A percentile compares a stretch with the other conserved stretches of the same genome.
phyloP scores from a whole-genome alignment of 2,329 filamentous ascomycete genomes.

The Botrytis byssoidea region DNA sequence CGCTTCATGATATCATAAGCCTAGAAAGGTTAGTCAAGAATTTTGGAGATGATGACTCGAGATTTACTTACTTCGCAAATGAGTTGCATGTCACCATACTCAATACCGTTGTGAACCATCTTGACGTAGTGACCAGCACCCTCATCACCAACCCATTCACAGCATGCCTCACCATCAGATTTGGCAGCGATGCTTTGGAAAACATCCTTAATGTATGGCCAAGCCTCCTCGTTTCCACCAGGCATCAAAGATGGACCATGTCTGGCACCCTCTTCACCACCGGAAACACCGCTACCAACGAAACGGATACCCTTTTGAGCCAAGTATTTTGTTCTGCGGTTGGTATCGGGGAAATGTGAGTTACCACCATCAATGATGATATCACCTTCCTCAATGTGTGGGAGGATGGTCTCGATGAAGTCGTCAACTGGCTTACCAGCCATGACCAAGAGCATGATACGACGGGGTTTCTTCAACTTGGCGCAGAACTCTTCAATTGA shows the following conservation, averaged over 20 bases:
- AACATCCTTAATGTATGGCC: slow-evolving; percentile 98
- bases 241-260: slow-evolving; percentile 98
- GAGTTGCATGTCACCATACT: slow-evolving; percentile 99
- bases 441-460: slow-evolving; percentile 99
- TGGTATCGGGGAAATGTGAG: slow-evolving; percentile 98
- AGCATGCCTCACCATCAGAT: slow-evolving; percentile 95
- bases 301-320: slow-evolving; percentile 85
- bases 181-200: slow-evolving; percentile 98
- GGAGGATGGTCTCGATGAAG: slow-evolving; percentile 95
- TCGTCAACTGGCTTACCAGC: slow-evolving; percentile 96
- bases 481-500: slow-evolving; percentile 89
- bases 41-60: background rate
- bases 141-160: slow-evolving; percentile 99
- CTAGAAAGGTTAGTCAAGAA: slow-evolving; percentile 48
- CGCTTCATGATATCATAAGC: slow-evolving; percentile 99
- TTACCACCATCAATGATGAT: slow-evolving; percentile 99
- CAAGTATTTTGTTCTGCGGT: slow-evolving; percentile 93
- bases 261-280: slow-evolving; percentile 98
- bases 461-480: slow-evolving; percentile 96
- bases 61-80: slow-evolving; percentile 80
- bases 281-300: slow-evolving; percentile 95
- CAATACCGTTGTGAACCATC: slow-evolving; percentile 99
- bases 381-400: slow-evolving; percentile 78
- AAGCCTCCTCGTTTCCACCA: slow-evolving; percentile 96
- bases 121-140: slow-evolving; percentile 99